A percentile compares a stretch with the other conserved stretches of the same genome.
phyloP scores from a whole-genome alignment of 2,329 filamentous ascomycete species.

The Exophiala spinifera region DNA sequence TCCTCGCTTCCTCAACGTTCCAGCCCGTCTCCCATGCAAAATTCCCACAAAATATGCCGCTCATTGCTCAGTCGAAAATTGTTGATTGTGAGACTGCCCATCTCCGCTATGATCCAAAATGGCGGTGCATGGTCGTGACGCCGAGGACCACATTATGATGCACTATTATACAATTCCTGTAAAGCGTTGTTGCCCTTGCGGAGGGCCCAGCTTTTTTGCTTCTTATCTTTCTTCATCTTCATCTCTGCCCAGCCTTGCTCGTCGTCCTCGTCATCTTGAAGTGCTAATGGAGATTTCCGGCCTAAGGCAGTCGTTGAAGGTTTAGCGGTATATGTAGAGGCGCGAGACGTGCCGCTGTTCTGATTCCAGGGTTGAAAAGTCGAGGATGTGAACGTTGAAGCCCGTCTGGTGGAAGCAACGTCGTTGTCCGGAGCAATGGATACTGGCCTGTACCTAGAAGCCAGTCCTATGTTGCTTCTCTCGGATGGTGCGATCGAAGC shows the following conservation, averaged over 20 bases:
- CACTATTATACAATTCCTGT: constrained; percentile 27
- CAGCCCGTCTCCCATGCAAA: neutral
- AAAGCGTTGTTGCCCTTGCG: constrained; percentile 36
- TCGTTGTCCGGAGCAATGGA: constrained; percentile 53
- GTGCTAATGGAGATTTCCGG: constrained; percentile 25
- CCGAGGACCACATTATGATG: constrained; percentile 7
- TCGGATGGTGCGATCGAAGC: constrained; percentile 94
- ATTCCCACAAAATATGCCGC: constrained; percentile 9
- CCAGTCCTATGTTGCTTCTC: constrained; percentile 87
- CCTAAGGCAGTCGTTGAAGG: constrained; percentile 31
- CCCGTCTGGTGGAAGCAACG: constrained; percentile 22
- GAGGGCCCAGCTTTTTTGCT: constrained; percentile 47
- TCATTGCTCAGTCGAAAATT: constrained; percentile 13
- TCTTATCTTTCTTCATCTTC: constrained; percentile 49
- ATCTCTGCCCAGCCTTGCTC: constrained; percentile 52
- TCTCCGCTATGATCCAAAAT: neutral
- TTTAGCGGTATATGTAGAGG: constrained; percentile 27
- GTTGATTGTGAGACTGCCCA: neutral
- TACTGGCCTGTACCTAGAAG: constrained; percentile 86
- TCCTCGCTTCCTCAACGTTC: neutral
- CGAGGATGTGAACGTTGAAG: constrained; percentile 36
- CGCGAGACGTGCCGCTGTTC: constrained; percentile 26
- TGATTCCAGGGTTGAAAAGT: constrained; percentile 39
- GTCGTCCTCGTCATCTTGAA: constrained; percentile 46
- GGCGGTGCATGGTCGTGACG: neutral